These are phyloP conservation scores for Dipodascus geniculatus DNA, from an alignment of 805 yeast species.

Conservation along the genomic window DNA sequence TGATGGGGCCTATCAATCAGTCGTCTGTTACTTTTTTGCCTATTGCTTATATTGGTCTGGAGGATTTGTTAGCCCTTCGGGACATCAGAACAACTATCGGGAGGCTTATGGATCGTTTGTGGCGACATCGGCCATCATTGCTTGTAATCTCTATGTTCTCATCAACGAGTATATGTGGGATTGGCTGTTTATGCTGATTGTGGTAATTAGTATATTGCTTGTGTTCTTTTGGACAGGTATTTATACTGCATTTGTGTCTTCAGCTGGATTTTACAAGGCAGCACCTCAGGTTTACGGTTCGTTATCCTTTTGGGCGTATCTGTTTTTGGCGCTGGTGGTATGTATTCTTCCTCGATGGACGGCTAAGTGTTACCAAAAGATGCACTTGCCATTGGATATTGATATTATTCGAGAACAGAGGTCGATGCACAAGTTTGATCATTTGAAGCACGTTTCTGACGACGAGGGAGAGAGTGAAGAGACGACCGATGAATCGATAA, in stretches of 20 bases:
- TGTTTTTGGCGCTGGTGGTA: slow-evolving; percentile 38
- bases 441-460: slow-evolving; percentile 4
- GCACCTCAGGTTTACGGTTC: slow-evolving; percentile 51
- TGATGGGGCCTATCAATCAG: slow-evolving; percentile 66
- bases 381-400: slow-evolving; percentile 46
- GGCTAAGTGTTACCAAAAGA: slow-evolving; percentile 37
- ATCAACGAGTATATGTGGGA: slow-evolving; percentile 64
- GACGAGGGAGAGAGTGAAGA: neutral
- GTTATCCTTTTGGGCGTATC: slow-evolving; percentile 47
- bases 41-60: slow-evolving; percentile 43
- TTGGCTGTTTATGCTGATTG: slow-evolving; percentile 44
- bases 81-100: slow-evolving; percentile 46
- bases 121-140: slow-evolving; percentile 43
- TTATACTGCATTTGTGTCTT: slow-evolving; percentile 42
- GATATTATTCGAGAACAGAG: slow-evolving; percentile 54
- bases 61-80: slow-evolving; percentile 31
- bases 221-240: slow-evolving; percentile 64
- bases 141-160: slow-evolving; percentile 51
- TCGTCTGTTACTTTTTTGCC: slow-evolving; percentile 55
- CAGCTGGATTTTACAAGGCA: slow-evolving; percentile 48
- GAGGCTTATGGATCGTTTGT: slow-evolving; percentile 55
- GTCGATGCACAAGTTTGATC: slow-evolving; percentile 33
- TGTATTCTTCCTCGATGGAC: slow-evolving; percentile 50
- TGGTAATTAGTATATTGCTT: slow-evolving; percentile 41
- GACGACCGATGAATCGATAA: neutral